Percentiles rank a stretch among this genome's conserved stretches.
phyloP scores from a whole-genome alignment of 2,329 filamentous ascomycete genomes.

The Hypoxylon sp. region DNA sequence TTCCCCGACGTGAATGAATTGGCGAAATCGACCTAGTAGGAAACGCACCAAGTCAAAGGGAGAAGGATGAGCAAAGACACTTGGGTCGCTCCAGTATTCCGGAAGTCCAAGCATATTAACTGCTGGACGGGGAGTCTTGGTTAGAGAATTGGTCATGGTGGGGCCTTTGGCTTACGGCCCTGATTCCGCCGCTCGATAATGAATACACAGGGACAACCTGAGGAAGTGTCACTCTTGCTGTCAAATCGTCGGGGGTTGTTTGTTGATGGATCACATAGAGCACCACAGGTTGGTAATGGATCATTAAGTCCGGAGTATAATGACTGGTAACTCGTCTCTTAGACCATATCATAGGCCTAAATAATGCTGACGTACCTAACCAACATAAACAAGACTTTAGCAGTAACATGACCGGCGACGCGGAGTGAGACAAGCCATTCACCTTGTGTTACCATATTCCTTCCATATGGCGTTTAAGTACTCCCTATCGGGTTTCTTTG shows the following conservation, averaged over 20 bases:
- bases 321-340: not conserved
- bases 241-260: not conserved
- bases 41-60: not conserved
- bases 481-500: not conserved
- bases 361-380: not conserved
- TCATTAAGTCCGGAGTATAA: not conserved
- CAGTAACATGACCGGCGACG: not conserved
- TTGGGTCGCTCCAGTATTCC: not conserved
- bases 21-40: not conserved
- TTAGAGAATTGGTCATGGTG: not conserved
- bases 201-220: not conserved
- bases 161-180: no score
- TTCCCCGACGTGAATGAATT: not conserved
- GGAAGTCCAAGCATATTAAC: not conserved
- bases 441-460: not conserved
- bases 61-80: no score
- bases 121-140: not conserved
- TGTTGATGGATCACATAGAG: not conserved
- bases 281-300: not conserved
- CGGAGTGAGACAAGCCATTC: not conserved
- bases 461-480: no score
- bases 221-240: not conserved
- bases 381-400: not conserved
- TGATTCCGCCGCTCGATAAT: not conserved
- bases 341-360: not conserved